Conservation (phyloP, 192 early-diverging fungal species). For the Coemansia sp. region DNA sequence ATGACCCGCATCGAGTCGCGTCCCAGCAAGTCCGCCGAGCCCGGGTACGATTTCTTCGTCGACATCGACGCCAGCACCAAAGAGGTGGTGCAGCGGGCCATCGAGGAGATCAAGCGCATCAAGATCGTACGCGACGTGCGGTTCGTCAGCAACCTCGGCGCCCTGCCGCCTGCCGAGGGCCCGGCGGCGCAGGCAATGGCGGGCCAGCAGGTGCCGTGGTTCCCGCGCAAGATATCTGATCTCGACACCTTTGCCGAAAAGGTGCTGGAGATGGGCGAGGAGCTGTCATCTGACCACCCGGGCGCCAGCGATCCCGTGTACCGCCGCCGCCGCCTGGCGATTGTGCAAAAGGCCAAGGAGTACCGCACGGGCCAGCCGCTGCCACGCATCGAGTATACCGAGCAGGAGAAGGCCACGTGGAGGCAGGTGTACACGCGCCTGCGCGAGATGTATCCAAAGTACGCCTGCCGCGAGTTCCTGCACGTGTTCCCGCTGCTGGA, state of each 20-base stretch:
- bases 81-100: slow-evolving; percentile 58
- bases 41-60: slow-evolving; percentile 91
- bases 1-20: slow-evolving; percentile 95
- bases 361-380: slow-evolving; percentile 72
- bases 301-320: slow-evolving; percentile 85
- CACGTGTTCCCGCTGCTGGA: slow-evolving; percentile 84
- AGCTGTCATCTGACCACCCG: slow-evolving; percentile 87
- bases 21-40: slow-evolving; percentile 71
- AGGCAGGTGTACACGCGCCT: slow-evolving; percentile 72
- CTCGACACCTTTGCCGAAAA: slow-evolving; percentile 89
- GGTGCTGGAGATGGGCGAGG: slow-evolving; percentile 88
- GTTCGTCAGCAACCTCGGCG: slow-evolving; percentile 18
- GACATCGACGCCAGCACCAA: slow-evolving; percentile 72
- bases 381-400: slow-evolving; percentile 77
- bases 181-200: neutral
- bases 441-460: slow-evolving; percentile 67
- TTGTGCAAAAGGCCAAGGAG: slow-evolving; percentile 78
- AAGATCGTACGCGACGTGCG: slow-evolving; percentile 66
- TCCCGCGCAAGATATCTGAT: slow-evolving; percentile 88
- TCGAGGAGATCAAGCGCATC: slow-evolving; percentile 57
- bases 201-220: slow-evolving; percentile 70
- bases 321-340: slow-evolving; percentile 75
- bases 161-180: neutral
- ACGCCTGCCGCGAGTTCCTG: slow-evolving; percentile 91
- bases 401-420: slow-evolving; percentile 81